A percentile compares a stretch with the other conserved stretches of the same genome.
phyloP scores from a whole-genome alignment of 257 asterid genomes.

The Datura wrightii region DNA sequence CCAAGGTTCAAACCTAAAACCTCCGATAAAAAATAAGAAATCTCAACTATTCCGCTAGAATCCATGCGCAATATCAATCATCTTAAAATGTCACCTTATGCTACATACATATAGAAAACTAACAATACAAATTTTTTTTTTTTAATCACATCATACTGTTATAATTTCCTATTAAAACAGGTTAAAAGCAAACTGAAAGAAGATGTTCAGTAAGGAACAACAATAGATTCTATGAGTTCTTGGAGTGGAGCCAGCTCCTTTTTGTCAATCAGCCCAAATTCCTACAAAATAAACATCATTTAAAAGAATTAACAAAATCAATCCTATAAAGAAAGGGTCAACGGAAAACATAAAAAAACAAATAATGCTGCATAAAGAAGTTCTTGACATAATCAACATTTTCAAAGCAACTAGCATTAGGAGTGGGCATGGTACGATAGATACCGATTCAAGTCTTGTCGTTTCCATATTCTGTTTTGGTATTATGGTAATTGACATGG shows the following conservation, averaged over 20 bases:
- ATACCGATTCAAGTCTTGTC: too few relatives aligned
- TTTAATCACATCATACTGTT: neutral
- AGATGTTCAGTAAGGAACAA: constrained; percentile 58
- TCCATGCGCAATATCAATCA: neutral
- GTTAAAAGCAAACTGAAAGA: neutral
- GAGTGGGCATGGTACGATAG: too few relatives aligned
- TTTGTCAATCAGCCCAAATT: constrained; percentile 81
- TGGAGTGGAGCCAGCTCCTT: constrained; percentile 91
- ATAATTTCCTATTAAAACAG: constrained; percentile 3
- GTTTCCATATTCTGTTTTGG: too few relatives aligned
- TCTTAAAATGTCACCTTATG: neutral
- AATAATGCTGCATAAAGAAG: neutral
- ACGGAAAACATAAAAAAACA: neutral
- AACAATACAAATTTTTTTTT: neutral
- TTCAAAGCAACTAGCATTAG: neutral
- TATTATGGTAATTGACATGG: too few relatives aligned
- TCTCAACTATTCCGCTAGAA: too few relatives aligned
- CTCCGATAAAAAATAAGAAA: too few relatives aligned
- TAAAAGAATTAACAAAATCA: neutral
- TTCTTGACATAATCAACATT: neutral
- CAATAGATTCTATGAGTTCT: constrained; percentile 77
- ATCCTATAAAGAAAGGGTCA: neutral
- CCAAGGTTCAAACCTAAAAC: too few relatives aligned
- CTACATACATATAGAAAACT: neutral
- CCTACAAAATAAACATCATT: constrained; percentile 52